Conservation (phyloP, 2,329 filamentous ascomycete genomes). For the Apiospora rasikravindrae region DNA sequence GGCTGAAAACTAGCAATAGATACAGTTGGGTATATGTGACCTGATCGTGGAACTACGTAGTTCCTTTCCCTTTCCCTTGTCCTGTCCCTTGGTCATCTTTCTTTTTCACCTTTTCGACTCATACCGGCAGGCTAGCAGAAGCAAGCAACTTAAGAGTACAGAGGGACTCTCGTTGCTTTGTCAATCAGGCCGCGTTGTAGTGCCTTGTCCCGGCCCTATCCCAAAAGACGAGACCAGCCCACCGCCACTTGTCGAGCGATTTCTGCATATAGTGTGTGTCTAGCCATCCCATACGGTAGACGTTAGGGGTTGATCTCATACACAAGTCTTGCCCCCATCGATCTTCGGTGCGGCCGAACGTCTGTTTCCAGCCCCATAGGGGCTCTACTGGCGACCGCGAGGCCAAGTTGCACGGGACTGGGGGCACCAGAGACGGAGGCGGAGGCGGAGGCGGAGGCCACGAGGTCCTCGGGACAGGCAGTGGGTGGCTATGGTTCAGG, state of each 20-base stretch:
- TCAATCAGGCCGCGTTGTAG: background rate
- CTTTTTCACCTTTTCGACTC: too few species aligned
- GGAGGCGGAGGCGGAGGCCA: background rate
- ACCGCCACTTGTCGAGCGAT: background rate
- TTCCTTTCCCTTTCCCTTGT: too few species aligned
- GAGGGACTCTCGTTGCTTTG: too few species aligned
- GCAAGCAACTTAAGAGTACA: too few species aligned
- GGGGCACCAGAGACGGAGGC: background rate
- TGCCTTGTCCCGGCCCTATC: background rate
- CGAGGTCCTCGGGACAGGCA: too few species aligned
- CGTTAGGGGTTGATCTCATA: background rate
- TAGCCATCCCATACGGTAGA: fast-evolving
- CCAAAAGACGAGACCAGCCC: background rate
- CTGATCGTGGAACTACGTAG: too few species aligned
- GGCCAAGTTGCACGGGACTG: background rate
- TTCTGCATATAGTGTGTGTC: background rate
- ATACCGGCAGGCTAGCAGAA: too few species aligned
- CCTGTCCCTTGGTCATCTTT: too few species aligned
- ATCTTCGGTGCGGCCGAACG: background rate
- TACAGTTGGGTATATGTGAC: too few species aligned
- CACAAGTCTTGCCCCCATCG: background rate
- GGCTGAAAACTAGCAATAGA: too few species aligned
- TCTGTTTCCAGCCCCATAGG: background rate
- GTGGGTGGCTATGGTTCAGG: background rate
- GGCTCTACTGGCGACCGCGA: background rate